Evolutionary conservation across 257 asterid genomes (phyloP).

Genomic region (Jasminum sambac): DNA sequence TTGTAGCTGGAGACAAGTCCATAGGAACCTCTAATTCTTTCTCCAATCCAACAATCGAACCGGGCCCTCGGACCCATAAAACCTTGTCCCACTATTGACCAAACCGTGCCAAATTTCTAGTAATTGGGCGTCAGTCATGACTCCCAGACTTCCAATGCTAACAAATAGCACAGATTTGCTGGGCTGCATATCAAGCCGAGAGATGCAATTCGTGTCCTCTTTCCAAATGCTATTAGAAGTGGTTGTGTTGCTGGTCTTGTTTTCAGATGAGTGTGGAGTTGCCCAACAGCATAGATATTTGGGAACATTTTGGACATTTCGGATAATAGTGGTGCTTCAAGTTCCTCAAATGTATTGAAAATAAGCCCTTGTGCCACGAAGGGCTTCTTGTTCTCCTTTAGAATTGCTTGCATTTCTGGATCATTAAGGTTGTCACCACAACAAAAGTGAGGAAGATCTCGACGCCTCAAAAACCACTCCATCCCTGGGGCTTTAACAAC

Average conservation of each 20-base stretch:
- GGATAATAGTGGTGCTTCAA: constrained; percentile 48
- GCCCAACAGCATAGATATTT: constrained; percentile 59
- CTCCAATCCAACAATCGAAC: constrained; percentile 27
- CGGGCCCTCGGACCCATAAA: constrained; percentile 62
- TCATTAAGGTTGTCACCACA: constrained; percentile 34
- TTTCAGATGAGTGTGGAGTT: constrained; percentile 54
- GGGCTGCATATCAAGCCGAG: constrained; percentile 59
- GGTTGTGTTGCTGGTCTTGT: background rate
- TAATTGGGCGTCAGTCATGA: constrained; percentile 33
- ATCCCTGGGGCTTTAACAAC: constrained; percentile 44
- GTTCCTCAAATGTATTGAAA: constrained; percentile 68
- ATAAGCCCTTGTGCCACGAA: constrained; percentile 60
- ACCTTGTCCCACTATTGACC: constrained; percentile 50
- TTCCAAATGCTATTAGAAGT: constrained; percentile 43
- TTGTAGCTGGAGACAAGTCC: constrained; percentile 29
- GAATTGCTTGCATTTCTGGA: constrained; percentile 22
- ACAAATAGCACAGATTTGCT: constrained; percentile 47
- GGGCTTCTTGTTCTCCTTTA: constrained; percentile 36
- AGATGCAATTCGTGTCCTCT: constrained; percentile 51
- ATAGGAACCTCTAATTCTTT: constrained; percentile 16
- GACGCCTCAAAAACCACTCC: constrained; percentile 62
- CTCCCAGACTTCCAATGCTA: constrained; percentile 58
- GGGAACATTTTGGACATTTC: constrained; percentile 42
- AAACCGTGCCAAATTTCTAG: constrained; percentile 59
- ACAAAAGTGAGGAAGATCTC: constrained; percentile 67